Base-by-base conservation (phyloP, 805 yeast species). In the Hemisphaericaspora nanyangensis region DNA sequence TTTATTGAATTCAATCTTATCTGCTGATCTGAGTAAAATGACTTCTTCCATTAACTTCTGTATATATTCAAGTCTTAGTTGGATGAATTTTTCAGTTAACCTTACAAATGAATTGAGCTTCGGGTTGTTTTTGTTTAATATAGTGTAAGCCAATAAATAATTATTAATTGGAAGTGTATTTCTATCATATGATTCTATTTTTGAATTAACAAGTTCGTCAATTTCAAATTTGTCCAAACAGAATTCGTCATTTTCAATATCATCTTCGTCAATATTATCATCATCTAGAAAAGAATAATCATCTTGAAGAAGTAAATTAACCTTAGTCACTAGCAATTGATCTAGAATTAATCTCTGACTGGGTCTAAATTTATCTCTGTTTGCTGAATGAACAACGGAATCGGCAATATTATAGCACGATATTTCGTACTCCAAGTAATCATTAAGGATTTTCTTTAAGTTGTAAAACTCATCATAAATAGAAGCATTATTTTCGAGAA, bases 81-180 rank as follows among this genome's bases (percentile, higher is more conserved):
- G 47, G 3, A 62, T 33, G 11, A 65, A 50, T 18, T 38, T 54
- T 16, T 51, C 50, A 6, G 54, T 51, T 4, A 57, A 42, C 5
- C 52, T 45, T 6, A 52, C 30, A 15, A 56, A 37, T 6, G 61
- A 41, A 17, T 45, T 35, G 17, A 55, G 37, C 1, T 42, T 42
- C 2, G 37, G 35, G 29, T 52, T 44, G 15, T 36, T 44, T 25
- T 44, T 43, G 37, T 55, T 53, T 16, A 66, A 45, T 5, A 68
- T 49, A 18, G 59, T 48, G 38, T 60, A 68, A 17, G 68, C 53
- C 11, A 61, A 33, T 17, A 67, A 40, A 35, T 55, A 63, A 34
- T 63, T 65, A 11, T 55, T 47, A 7, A 67, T 55, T 1, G 68
- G 63, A 5, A 52, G 36, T 5, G 54, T 39, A 30, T 44, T 43